Evolutionary conservation across 176 grass and related monocot species (phyloP).

Genomic region (Lolium perenne): DNA sequence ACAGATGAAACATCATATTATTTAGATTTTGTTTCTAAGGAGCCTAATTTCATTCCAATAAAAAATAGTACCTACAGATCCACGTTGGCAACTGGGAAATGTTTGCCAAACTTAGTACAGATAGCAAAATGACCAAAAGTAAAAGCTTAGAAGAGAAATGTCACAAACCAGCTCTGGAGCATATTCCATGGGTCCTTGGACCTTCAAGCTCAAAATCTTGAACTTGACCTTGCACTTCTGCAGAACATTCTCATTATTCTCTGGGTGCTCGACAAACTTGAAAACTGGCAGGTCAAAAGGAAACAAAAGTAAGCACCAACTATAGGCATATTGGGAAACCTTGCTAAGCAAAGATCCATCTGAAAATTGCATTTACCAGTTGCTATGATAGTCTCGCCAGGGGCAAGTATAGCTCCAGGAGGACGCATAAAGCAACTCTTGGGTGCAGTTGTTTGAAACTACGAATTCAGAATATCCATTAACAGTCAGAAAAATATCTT

Average conservation of each 20-base stretch:
- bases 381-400: constrained; percentile 90
- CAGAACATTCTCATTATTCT: constrained; percentile 89
- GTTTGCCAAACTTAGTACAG: constrained; percentile 15
- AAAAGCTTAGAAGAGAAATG: not conserved
- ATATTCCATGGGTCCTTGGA: constrained; percentile 96
- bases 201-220: constrained; percentile 99
- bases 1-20: not conserved
- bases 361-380: constrained; percentile 64
- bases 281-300: constrained; percentile 64
- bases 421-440: constrained; percentile 99
- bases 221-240: constrained; percentile 96
- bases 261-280: constrained; percentile 98
- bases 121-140: constrained; percentile 18
- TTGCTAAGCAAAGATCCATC: constrained; percentile 39
- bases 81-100: constrained; percentile 6
- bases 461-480: constrained; percentile 41
- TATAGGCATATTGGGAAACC: constrained; percentile 18
- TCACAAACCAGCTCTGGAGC: constrained; percentile 81
- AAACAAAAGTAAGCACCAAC: constrained; percentile 41
- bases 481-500: constrained; percentile 34
- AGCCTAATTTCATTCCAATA: constrained; percentile 8
- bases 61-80: not conserved
- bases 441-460: constrained; percentile 99
- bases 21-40: constrained; percentile 13
- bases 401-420: constrained; percentile 94